Percentiles rank a stretch among this genome's conserved stretches.
These are phyloP conservation scores for Shiraia sp. DNA, from an alignment of 2,329 filamentous ascomycete species.

Conservation along the genomic window DNA sequence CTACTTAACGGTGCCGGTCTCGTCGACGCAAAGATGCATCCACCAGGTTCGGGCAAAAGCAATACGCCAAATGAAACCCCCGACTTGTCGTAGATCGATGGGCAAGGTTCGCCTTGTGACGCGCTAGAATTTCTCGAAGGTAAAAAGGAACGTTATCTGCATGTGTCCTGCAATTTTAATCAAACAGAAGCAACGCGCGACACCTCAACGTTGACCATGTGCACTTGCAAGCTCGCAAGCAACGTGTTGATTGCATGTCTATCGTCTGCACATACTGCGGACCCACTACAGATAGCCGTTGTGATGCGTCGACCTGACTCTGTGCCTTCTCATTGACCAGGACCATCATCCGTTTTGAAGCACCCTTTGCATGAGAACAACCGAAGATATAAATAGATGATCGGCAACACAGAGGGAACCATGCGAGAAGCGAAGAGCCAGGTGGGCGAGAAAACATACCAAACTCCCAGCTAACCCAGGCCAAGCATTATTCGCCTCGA, in stretches of 20 bases:
- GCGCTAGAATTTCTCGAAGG: slow-evolving; percentile 25
- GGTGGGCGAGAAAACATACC: slow-evolving; percentile 18
- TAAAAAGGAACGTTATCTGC: slow-evolving; percentile 11
- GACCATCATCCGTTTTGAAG: slow-evolving; percentile 14
- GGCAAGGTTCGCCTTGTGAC: slow-evolving; percentile 7
- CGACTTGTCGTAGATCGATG: neutral
- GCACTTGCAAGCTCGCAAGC: neutral
- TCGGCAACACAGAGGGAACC: slow-evolving; percentile 13
- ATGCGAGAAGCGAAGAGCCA: slow-evolving; percentile 13
- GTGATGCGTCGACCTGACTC: neutral
- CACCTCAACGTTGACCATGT: neutral
- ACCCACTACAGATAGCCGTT: slow-evolving; percentile 5
- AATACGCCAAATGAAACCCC: slow-evolving; percentile 11
- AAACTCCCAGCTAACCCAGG: slow-evolving; percentile 23
- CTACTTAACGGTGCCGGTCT: neutral
- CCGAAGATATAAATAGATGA: slow-evolving; percentile 14
- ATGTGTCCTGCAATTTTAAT: slow-evolving; percentile 12
- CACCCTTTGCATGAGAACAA: slow-evolving; percentile 21
- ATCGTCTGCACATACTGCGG: neutral
- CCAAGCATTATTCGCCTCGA: slow-evolving; percentile 18
- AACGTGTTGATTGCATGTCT: neutral
- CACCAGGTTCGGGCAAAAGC: slow-evolving; percentile 5
- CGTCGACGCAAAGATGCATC: neutral
- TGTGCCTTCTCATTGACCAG: too few species aligned
- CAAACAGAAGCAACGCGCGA: neutral